Base-by-base conservation (phyloP, 495 filamentous ascomycete species). In the Clohesyomyces aquaticus region DNA sequence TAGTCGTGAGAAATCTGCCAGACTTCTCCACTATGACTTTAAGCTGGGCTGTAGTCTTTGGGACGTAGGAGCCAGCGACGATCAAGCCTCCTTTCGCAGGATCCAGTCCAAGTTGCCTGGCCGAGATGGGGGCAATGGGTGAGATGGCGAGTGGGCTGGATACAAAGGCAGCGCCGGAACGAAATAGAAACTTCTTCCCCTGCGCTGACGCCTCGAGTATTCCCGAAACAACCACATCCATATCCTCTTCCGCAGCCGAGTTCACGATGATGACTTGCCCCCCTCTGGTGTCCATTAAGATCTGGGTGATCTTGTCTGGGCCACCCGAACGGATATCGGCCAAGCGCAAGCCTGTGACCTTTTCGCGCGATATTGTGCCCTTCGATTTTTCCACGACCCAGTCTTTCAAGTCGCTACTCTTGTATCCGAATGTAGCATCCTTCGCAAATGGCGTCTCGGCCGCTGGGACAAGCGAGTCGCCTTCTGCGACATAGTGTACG, bases 381-480 rank as follows among this genome's bases (percentile, higher is more conserved):
- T 49, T 49, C 4, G 55, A 77, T 53, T 83, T 84, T 61, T 83
- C 81, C n/a, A 73, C 61, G 1, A 84, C 76, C 61, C 80, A 83
- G 49, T 83, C 80, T 4, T 75, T 50, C 22, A 84, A 59, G 65
- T 78, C 79, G 4, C 80, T 82, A 22, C 74, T 79, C 49, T 72
- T 71, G 58, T 81, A 83, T n/a, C 81, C 80, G 54, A 84, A 84
- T 0, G 79, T 79, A 0, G 79, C 81, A 74, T 84, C 81, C 18
- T 72, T 69, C 4, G 81, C 81, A 28, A 84, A 84, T 28, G 78
- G 78, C 11, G 81, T 84, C 38, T 69, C 53, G 0, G 77, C 75
- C 0, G 79, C 80, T 0, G 81, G 81, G 6, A 82, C 76, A 0
- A 84, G 64, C 2, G 57, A 50, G 14, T 74, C 77, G 0, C 74